A percentile compares a stretch with the other conserved stretches of the same genome.
phyloP scores from a whole-genome alignment of 2,329 filamentous ascomycete species.

The Colletotrichum scovillei region DNA sequence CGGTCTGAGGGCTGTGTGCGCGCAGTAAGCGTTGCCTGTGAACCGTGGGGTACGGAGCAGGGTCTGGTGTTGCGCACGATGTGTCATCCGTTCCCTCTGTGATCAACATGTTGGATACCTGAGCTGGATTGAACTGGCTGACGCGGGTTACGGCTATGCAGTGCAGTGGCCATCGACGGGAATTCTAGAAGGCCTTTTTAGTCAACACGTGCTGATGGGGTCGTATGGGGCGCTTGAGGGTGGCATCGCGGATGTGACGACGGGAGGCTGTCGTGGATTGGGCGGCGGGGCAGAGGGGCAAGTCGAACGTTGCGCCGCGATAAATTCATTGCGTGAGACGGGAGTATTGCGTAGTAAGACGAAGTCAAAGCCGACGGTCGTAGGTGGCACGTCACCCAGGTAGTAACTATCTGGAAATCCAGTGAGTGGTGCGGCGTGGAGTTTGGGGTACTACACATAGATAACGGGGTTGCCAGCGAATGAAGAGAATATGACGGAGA shows the following conservation, averaged over 20 bases:
- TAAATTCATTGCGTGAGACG: slow-evolving; percentile 16
- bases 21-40: slow-evolving; percentile 8
- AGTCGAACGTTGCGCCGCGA: background rate
- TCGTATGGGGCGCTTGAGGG: slow-evolving; percentile 7
- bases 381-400: background rate
- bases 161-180: slow-evolving; percentile 6
- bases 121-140: background rate
- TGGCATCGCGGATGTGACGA: slow-evolving; percentile 24
- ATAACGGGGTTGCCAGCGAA: slow-evolving; percentile 21
- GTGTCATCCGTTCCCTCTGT: slow-evolving; percentile 25
- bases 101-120: slow-evolving; percentile 2
- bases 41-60: slow-evolving; percentile 21
- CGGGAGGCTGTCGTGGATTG: slow-evolving; percentile 10
- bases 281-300: background rate
- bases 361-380: background rate
- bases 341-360: slow-evolving; percentile 11
- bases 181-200: slow-evolving; percentile 1
- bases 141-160: background rate
- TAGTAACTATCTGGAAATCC: background rate
- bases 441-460: background rate
- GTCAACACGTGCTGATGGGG: background rate
- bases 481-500: background rate
- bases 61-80: slow-evolving; percentile 12
- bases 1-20: slow-evolving; percentile 18
- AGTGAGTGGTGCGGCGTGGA: background rate